These are phyloP conservation scores for Ogataea glucozyma DNA, from an alignment of 805 yeast species.

Conservation along the genomic window DNA sequence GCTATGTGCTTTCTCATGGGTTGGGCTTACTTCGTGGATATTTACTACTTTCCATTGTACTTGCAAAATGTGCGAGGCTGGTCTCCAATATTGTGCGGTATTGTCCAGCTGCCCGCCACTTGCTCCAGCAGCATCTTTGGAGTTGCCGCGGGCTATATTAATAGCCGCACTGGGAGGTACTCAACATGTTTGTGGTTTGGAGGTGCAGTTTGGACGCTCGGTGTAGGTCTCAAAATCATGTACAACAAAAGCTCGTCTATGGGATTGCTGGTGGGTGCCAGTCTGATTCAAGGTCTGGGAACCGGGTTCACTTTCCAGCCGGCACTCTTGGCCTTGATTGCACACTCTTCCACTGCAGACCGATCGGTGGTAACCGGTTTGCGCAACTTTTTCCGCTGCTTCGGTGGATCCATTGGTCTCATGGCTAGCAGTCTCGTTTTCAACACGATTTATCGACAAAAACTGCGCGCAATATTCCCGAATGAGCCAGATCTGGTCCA, in stretches of 20 bases:
- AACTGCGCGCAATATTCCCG: slow-evolving; percentile 1
- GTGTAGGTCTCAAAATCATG: slow-evolving; percentile 40
- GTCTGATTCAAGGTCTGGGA: slow-evolving; percentile 41
- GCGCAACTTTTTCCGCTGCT: slow-evolving; percentile 51
- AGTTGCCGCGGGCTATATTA: slow-evolving; percentile 43
- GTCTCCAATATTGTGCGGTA: slow-evolving; percentile 41
- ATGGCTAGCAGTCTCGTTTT: slow-evolving; percentile 26
- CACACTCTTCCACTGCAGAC: slow-evolving; percentile 47
- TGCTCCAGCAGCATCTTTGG: slow-evolving; percentile 36
- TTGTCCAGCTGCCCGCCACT: slow-evolving; percentile 44
- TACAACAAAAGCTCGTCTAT: slow-evolving; percentile 32
- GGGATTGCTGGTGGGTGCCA: slow-evolving; percentile 38
- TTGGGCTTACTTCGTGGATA: slow-evolving; percentile 45
- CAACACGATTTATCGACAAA: slow-evolving; percentile 11
- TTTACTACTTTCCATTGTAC: slow-evolving; percentile 48
- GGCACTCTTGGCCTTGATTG: slow-evolving; percentile 50
- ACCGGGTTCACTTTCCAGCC: slow-evolving; percentile 53
- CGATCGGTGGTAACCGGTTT: slow-evolving; percentile 55
- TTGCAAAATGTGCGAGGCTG: slow-evolving; percentile 44
- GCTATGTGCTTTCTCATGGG: slow-evolving; percentile 45
- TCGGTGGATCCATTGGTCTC: slow-evolving; percentile 58
- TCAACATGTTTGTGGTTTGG: slow-evolving; percentile 30
- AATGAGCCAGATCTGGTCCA: not conserved
- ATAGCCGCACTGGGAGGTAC: slow-evolving; percentile 44
- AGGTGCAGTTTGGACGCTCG: slow-evolving; percentile 41